A percentile compares a stretch with the other conserved stretches of the same genome.
These are phyloP conservation scores for Stagonosporopsis rhizophila DNA, from an alignment of 2,329 filamentous ascomycete genomes.

Conservation along the genomic window DNA sequence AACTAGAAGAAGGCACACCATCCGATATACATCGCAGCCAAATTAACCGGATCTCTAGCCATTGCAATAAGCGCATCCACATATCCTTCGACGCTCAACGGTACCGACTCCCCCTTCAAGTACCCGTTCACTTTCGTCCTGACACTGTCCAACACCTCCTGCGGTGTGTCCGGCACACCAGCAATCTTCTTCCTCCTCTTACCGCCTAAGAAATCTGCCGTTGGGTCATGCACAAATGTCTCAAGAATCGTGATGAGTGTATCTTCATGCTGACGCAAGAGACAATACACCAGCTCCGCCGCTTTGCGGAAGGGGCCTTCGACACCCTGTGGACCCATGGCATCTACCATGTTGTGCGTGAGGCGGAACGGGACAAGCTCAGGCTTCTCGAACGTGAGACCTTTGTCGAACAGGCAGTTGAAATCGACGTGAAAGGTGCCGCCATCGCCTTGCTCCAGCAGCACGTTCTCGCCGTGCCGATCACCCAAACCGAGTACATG, in stretches of 20 bases:
- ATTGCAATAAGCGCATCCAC: slow-evolving; percentile 93
- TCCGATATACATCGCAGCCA: slow-evolving; percentile 96
- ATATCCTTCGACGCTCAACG: slow-evolving; percentile 92
- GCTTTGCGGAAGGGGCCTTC: slow-evolving; percentile 91
- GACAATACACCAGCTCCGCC: slow-evolving; percentile 83
- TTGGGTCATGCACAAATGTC: slow-evolving; percentile 96
- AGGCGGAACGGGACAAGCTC: slow-evolving; percentile 95
- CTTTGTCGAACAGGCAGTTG: slow-evolving; percentile 99
- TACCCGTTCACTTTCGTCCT: slow-evolving; percentile 84
- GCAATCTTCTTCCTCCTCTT: slow-evolving; percentile 63
- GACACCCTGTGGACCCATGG: slow-evolving; percentile 93
- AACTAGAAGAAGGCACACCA: slow-evolving; percentile 76
- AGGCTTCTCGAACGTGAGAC: slow-evolving; percentile 91
- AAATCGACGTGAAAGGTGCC: slow-evolving; percentile 98
- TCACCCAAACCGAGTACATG: slow-evolving; percentile 93
- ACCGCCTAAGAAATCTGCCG: slow-evolving; percentile 84
- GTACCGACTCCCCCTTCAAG: slow-evolving; percentile 85
- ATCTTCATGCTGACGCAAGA: slow-evolving; percentile 90
- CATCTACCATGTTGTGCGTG: slow-evolving; percentile 98
- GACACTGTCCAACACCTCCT: slow-evolving; percentile 88
- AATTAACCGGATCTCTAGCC: slow-evolving; percentile 78
- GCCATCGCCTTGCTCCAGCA: slow-evolving; percentile 91
- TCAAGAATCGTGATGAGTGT: slow-evolving; percentile 97
- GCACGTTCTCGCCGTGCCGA: slow-evolving; percentile 95
- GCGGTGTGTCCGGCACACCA: slow-evolving; percentile 70